A percentile compares a stretch with the other conserved stretches of the same genome.
Conservation (phyloP, 1,284 basidiomycete species). For the Xanthoconium separans region DNA sequence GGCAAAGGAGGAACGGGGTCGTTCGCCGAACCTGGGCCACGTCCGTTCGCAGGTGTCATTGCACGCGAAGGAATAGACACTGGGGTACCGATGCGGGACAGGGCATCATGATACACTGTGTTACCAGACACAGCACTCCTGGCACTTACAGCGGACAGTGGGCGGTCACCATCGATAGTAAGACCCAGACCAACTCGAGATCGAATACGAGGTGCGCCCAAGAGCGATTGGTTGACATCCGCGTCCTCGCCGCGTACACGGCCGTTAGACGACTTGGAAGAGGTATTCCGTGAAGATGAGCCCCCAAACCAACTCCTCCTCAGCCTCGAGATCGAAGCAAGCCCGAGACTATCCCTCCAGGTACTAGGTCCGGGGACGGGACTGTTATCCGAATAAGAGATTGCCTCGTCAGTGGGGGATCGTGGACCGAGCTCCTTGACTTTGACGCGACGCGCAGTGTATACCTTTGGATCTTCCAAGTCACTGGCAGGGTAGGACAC, state of each 20-base stretch:
- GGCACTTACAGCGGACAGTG: constrained; percentile 53
- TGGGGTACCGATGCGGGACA: constrained; percentile 50
- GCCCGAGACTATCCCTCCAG: constrained; percentile 37
- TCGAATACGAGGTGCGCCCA: constrained; percentile 27
- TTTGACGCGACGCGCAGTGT: constrained; percentile 59
- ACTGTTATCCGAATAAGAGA: constrained; percentile 23
- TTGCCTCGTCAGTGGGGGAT: constrained; percentile 23
- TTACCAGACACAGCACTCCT: constrained; percentile 51
- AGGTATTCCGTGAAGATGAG: constrained; percentile 34
- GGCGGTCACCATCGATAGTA: constrained; percentile 43
- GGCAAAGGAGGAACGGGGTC: constrained; percentile 17
- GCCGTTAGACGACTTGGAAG: constrained; percentile 36
- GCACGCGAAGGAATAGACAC: constrained; percentile 45
- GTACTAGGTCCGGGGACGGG: constrained; percentile 28
- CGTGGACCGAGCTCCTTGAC: constrained; percentile 45
- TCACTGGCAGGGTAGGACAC: constrained; percentile 39
- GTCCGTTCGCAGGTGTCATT: constrained; percentile 37
- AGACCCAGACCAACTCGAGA: constrained; percentile 32
- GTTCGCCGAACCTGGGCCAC: constrained; percentile 16
- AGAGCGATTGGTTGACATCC: constrained; percentile 40
- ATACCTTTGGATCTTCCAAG: constrained; percentile 50
- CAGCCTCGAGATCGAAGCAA: constrained; percentile 45
- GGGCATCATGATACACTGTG: constrained; percentile 60
- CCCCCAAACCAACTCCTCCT: constrained; percentile 52
- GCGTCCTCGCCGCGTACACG: constrained; percentile 42